Conservation (phyloP, 2,329 filamentous ascomycete species). For the Talaromyces islandicus region DNA sequence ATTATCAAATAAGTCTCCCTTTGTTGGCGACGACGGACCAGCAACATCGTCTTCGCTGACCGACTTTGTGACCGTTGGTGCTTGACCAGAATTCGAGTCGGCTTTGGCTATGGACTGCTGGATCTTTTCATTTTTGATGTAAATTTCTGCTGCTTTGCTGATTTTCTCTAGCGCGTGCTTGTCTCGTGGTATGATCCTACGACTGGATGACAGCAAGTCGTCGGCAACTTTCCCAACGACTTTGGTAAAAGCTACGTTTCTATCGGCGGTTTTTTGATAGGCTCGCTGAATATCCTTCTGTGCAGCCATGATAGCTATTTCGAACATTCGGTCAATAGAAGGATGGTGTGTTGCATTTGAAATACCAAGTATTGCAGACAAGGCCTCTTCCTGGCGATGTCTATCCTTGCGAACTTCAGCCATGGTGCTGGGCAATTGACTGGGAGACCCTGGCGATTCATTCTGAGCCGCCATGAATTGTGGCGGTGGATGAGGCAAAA, state of each 20-base stretch:
- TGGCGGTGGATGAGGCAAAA: conserved; percentile 7
- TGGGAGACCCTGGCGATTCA: neutral
- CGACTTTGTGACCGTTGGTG: neutral
- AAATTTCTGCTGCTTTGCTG: conserved; percentile 47
- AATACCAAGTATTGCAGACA: conserved; percentile 13
- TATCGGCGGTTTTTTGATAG: neutral
- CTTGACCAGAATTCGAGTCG: neutral
- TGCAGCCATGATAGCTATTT: conserved; percentile 10
- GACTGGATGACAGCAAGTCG: neutral
- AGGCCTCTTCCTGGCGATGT: conserved; percentile 15
- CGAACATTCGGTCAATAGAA: conserved; percentile 11
- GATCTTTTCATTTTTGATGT: conserved; percentile 32
- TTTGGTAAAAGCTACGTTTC: neutral
- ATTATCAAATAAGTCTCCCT: neutral
- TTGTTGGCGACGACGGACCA: neutral
- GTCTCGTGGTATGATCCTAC: neutral
- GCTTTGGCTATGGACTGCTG: neutral
- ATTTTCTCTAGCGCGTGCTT: conserved; percentile 46
- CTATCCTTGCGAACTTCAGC: conserved; percentile 15
- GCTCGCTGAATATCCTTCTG: conserved; percentile 8
- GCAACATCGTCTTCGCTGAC: neutral
- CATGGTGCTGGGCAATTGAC: conserved; percentile 8
- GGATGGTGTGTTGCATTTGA: conserved; percentile 10
- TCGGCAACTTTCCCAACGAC: neutral
- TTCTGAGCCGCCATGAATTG: conserved; percentile 1